Conservation (phyloP, 2,329 filamentous ascomycete genomes). For the Penicillium freii region DNA sequence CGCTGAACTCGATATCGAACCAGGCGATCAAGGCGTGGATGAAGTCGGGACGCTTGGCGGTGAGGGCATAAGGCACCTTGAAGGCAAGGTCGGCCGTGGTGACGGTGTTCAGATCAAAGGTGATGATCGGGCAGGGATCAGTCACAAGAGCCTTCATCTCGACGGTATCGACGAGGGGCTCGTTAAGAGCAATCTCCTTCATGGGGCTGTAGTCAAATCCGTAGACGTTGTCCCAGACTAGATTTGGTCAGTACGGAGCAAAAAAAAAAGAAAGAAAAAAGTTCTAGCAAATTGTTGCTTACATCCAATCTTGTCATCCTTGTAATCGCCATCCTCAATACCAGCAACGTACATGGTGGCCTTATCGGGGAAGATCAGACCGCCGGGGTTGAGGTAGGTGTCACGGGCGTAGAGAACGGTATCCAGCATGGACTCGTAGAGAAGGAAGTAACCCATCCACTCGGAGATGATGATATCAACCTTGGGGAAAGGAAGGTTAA, state of each 20-base stretch:
- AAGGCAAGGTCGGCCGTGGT: slow-evolving; percentile 81
- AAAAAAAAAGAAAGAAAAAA: not conserved
- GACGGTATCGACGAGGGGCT: slow-evolving; percentile 95
- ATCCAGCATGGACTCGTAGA: slow-evolving; percentile 99
- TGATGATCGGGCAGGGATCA: slow-evolving; percentile 79
- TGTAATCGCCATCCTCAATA: slow-evolving; percentile 99
- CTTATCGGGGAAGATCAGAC: slow-evolving; percentile 98
- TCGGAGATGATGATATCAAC: slow-evolving; percentile 99
- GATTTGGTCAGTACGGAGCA: slow-evolving; percentile 26
- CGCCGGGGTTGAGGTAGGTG: slow-evolving; percentile 80
- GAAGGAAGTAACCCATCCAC: slow-evolving; percentile 99
- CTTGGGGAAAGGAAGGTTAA: slow-evolving; percentile 85
- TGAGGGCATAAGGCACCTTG: slow-evolving; percentile 71
- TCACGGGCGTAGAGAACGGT: slow-evolving; percentile 96
- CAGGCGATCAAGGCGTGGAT: slow-evolving; percentile 94
- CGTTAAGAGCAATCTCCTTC: slow-evolving; percentile 87
- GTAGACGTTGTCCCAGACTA: slow-evolving; percentile 99
- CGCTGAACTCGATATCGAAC: slow-evolving; percentile 99
- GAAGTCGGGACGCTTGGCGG: slow-evolving; percentile 83
- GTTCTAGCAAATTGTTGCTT: slow-evolving; percentile 42
- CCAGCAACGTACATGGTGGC: slow-evolving; percentile 95
- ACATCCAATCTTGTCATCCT: slow-evolving; percentile 99
- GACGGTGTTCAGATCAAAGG: slow-evolving; percentile 91
- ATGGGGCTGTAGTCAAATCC: slow-evolving; percentile 95
- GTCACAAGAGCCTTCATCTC: slow-evolving; percentile 97